A percentile compares a stretch with the other conserved stretches of the same genome.
phyloP scores from a whole-genome alignment of 495 filamentous ascomycete genomes.

The Poronia punctata region DNA sequence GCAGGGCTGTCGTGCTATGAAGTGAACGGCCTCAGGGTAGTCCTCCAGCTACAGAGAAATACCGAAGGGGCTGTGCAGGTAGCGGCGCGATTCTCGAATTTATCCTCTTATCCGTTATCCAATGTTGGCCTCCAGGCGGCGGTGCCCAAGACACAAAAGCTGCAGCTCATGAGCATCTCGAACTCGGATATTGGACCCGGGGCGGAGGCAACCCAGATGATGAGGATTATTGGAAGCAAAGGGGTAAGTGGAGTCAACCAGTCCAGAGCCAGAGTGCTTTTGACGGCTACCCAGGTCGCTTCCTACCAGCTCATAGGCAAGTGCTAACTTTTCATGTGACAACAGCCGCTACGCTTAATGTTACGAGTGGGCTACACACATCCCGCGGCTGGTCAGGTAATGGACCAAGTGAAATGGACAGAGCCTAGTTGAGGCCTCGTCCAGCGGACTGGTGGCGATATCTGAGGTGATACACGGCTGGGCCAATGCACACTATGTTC shows the following conservation, averaged over 20 bases:
- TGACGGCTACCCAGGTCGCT: no score
- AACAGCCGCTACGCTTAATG: slow-evolving; percentile 61
- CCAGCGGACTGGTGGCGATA: neutral
- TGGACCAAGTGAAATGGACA: slow-evolving; percentile 93
- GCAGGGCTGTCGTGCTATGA: slow-evolving; percentile 66
- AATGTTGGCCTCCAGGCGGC: slow-evolving; percentile 82
- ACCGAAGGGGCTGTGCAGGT: slow-evolving; percentile 67
- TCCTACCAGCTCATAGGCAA: no score
- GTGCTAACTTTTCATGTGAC: slow-evolving; percentile 21
- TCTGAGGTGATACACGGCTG: no score
- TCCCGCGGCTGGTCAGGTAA: slow-evolving; percentile 59
- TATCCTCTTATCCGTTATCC: slow-evolving; percentile 56
- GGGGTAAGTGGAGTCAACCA: slow-evolving; percentile 58
- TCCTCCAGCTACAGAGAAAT: slow-evolving; percentile 73
- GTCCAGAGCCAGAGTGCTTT: no score
- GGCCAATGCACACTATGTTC: no score
- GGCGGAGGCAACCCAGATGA: slow-evolving; percentile 76
- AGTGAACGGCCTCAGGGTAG: slow-evolving; percentile 76
- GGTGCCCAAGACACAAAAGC: slow-evolving; percentile 88
- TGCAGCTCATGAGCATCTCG: slow-evolving; percentile 83
- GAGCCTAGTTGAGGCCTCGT: slow-evolving; percentile 51
- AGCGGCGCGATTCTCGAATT: slow-evolving; percentile 75
- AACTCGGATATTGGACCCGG: slow-evolving; percentile 66
- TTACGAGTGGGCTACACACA: slow-evolving; percentile 76
- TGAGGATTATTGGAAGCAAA: slow-evolving; percentile 75